phyloP scores from a whole-genome alignment of 768 basidiomycete species.

The Hysterangium stoloniferum region DNA sequence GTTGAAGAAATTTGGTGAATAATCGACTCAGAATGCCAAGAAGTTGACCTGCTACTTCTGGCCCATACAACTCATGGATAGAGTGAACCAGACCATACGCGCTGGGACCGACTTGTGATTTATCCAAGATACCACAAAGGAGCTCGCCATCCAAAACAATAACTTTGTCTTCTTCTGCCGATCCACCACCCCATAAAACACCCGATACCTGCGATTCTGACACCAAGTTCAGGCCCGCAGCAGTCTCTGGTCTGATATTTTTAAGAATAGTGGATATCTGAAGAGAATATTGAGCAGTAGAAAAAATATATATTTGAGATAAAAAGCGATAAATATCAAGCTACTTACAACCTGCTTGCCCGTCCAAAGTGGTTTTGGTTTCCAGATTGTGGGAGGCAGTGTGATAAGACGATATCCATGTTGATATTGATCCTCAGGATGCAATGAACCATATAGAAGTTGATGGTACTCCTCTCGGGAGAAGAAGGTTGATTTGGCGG shows the following conservation, averaged over 20 bases:
- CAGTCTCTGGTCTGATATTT: slow-evolving; percentile 79
- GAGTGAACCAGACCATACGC: slow-evolving; percentile 97
- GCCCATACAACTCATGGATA: slow-evolving; percentile 90
- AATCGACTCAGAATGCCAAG: slow-evolving; percentile 89
- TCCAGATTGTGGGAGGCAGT: slow-evolving; percentile 88
- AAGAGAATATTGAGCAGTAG: slow-evolving; percentile 4
- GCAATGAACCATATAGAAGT: slow-evolving; percentile 86
- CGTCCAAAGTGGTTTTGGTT: slow-evolving; percentile 88
- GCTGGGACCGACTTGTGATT: slow-evolving; percentile 93
- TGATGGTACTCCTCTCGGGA: slow-evolving; percentile 94
- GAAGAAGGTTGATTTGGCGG: slow-evolving; percentile 90
- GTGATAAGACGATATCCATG: slow-evolving; percentile 61
- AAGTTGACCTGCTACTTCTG: slow-evolving; percentile 81
- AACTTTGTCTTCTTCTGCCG: slow-evolving; percentile 72
- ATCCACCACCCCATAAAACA: slow-evolving; percentile 73
- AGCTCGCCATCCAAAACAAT: slow-evolving; percentile 90
- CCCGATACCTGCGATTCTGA: slow-evolving; percentile 88
- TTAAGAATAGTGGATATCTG: slow-evolving; percentile 91
- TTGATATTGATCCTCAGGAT: slow-evolving; percentile 72
- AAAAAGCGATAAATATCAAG: background rate
- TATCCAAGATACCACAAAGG: slow-evolving; percentile 90
- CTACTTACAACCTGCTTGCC: slow-evolving; percentile 88
- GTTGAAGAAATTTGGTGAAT: slow-evolving; percentile 95
- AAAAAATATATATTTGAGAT: no score
- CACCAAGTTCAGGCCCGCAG: slow-evolving; percentile 75